These are phyloP conservation scores for Morella rubra DNA, from an alignment of 306 rosid genomes.

Conservation along the genomic window DNA sequence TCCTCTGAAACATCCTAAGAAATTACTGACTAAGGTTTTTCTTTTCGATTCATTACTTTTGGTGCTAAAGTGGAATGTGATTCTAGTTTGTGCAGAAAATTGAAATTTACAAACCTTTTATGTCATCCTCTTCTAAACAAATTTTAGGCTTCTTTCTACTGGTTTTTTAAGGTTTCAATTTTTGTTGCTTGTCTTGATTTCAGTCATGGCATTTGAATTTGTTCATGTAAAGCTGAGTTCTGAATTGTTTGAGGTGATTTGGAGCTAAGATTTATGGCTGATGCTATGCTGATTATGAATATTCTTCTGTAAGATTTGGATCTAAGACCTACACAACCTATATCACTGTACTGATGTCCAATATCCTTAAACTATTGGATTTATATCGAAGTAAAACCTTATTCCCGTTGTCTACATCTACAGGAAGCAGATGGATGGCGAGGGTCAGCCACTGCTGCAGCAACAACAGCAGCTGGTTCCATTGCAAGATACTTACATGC, in stretches of 20 bases:
- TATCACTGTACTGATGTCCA: not conserved
- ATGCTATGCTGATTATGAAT: not conserved
- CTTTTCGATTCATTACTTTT: not conserved
- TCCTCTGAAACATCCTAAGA: not conserved
- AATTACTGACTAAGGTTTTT: not conserved
- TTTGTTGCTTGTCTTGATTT: not conserved
- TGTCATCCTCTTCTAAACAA: not conserved
- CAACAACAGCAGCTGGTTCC: conserved; percentile 77
- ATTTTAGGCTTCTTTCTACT: not conserved
- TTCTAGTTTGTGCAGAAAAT: not conserved
- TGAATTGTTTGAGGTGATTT: conserved; percentile 12
- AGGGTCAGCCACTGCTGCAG: conserved; percentile 78
- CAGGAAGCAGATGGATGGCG: conserved; percentile 86
- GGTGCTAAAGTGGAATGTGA: not conserved
- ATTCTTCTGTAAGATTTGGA: not conserved
- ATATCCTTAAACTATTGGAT: not conserved
- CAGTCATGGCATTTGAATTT: not conserved
- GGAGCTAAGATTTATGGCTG: not conserved
- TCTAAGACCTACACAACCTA: not conserved
- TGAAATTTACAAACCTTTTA: not conserved
- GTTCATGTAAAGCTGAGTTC: not conserved
- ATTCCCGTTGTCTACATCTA: conserved; percentile 23
- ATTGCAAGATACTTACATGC: conserved; percentile 91
- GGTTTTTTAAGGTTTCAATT: not conserved
- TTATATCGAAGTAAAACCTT: conserved; percentile 4